Evolutionary conservation across 1,284 basidiomycete genomes (phyloP).

Genomic region (Laetiporus sulphureus): DNA sequence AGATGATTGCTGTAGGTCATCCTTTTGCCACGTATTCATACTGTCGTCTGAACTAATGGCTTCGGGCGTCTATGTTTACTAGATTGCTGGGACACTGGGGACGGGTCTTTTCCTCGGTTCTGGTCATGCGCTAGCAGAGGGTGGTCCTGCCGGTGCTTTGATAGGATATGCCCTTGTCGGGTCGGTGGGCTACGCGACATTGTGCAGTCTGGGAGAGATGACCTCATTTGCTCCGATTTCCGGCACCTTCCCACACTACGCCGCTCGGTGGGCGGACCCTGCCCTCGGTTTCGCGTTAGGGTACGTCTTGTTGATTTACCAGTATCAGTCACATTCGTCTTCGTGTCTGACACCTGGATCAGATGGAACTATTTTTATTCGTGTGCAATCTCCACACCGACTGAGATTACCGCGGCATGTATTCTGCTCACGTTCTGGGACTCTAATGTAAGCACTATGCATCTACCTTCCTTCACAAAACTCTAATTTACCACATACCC

Average conservation of each 20-base stretch:
- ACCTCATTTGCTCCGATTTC: constrained; percentile 66
- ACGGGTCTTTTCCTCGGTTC: constrained; percentile 82
- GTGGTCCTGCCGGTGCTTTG: constrained; percentile 57
- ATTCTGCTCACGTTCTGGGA: constrained; percentile 81
- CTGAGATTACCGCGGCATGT: constrained; percentile 72
- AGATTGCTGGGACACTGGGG: constrained; percentile 71
- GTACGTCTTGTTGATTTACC: constrained; percentile 7
- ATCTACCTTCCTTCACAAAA: background rate
- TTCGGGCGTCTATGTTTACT: too few relatives aligned
- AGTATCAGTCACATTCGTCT: too few relatives aligned
- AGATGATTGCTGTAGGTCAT: constrained; percentile 45
- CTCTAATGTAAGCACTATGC: constrained; percentile 34
- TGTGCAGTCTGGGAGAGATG: constrained; percentile 67
- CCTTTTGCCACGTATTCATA: constrained; percentile 14
- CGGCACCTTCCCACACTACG: constrained; percentile 69
- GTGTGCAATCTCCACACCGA: constrained; percentile 57
- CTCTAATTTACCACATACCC: too few relatives aligned
- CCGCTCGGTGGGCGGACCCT: constrained; percentile 70
- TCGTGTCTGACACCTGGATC: background rate
- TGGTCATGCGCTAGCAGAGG: constrained; percentile 48
- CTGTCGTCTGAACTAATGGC: too few relatives aligned
- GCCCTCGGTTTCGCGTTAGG: constrained; percentile 63
- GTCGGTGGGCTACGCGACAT: constrained; percentile 56
- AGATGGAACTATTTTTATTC: constrained; percentile 43
- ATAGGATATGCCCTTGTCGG: constrained; percentile 57